phyloP scores from a whole-genome alignment of 2,329 filamentous ascomycete species.

The Lachnellula subtilissima region DNA sequence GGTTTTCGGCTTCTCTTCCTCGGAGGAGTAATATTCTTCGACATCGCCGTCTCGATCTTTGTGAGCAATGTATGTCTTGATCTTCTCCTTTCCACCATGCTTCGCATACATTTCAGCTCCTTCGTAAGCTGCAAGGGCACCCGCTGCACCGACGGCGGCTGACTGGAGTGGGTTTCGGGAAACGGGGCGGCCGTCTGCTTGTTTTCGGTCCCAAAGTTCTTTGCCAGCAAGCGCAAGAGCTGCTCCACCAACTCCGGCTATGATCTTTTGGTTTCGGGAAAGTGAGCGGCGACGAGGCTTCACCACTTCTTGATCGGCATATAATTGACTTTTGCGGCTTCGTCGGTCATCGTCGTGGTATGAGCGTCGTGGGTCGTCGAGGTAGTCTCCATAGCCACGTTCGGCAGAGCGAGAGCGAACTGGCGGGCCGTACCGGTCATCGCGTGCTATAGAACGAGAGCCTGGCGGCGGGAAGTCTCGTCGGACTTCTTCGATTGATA shows the following conservation, averaged over 20 bases:
- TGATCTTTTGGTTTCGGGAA: constrained; percentile 60
- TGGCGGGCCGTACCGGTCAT: constrained; percentile 37
- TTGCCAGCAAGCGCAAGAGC: constrained; percentile 61
- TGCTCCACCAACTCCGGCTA: constrained; percentile 61
- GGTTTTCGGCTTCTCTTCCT: constrained; percentile 46
- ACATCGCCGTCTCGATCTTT: constrained; percentile 50
- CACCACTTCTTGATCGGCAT: constrained; percentile 55
- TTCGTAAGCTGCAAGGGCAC: constrained; percentile 59
- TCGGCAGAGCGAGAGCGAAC: constrained; percentile 61
- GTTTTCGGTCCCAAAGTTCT: constrained; percentile 59
- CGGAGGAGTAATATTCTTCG: constrained; percentile 50
- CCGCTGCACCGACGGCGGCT: constrained; percentile 58
- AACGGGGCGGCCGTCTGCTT: constrained; percentile 43
- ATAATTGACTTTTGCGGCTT: constrained; percentile 42
- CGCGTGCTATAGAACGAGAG: constrained; percentile 23
- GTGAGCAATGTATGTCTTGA: constrained; percentile 49
- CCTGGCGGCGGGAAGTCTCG: constrained; percentile 72
- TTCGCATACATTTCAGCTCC: constrained; percentile 61
- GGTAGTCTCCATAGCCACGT: constrained; percentile 55
- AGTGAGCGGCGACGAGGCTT: constrained; percentile 46
- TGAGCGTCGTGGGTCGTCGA: constrained; percentile 44
- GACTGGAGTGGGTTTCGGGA: constrained; percentile 56
- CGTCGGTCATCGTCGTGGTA: constrained; percentile 42
- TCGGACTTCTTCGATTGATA: constrained; percentile 75
- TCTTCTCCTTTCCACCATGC: constrained; percentile 39